Base-by-base conservation (phyloP, 2,329 filamentous ascomycete species). In the Polytolypa hystricis region DNA sequence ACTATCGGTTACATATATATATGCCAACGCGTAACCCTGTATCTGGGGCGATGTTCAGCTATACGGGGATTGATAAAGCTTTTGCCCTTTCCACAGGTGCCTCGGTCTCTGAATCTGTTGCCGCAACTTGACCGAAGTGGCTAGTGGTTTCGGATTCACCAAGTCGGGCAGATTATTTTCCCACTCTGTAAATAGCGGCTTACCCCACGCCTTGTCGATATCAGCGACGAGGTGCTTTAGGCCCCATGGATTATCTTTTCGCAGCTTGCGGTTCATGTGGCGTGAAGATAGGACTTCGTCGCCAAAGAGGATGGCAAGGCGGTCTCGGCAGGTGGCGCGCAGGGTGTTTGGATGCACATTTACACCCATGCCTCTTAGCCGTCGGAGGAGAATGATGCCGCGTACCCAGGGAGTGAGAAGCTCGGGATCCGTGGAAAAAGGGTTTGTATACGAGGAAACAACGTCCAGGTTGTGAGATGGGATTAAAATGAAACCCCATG, bases 401-500 rank as follows among this genome's bases (percentile, higher is more conserved):
- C 62, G 57, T 4, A 56, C 49, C 57, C 58, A 65, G 6, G 53
- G 53, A 14, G 61, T 48, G 4, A 61, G 48, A n/a, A 40, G 46
- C 8, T 51, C 44, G 2, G 43, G 44, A 0, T 43, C 30, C 7
- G 25, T 18, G n/a, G 38, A 47, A 17, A 50, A 42, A 3, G 44
- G 32, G 30, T 48, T 47, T 20, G 15, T 16, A 27, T 46, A 47
- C n/a, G n/a, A n/a, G n/a, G 30, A 41, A 14, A 30, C 43, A 41
- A 4, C 27, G 40, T n/a, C 44, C 39, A 8, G 34, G 41, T 5
- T 52, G 41, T 11, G 42, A 34, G 11, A 49, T 47, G 19, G 58
- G 47, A 10, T 49, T 48, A 27, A 50, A 29, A 41, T 57, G 47
- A 73, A 71, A 2, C 67, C 66, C 67, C 69, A 72, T 30, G 59